Percentiles rank a stretch among this genome's conserved stretches.
Conservation (phyloP, 768 basidiomycete species). For the Antrodiella citrinella region DNA sequence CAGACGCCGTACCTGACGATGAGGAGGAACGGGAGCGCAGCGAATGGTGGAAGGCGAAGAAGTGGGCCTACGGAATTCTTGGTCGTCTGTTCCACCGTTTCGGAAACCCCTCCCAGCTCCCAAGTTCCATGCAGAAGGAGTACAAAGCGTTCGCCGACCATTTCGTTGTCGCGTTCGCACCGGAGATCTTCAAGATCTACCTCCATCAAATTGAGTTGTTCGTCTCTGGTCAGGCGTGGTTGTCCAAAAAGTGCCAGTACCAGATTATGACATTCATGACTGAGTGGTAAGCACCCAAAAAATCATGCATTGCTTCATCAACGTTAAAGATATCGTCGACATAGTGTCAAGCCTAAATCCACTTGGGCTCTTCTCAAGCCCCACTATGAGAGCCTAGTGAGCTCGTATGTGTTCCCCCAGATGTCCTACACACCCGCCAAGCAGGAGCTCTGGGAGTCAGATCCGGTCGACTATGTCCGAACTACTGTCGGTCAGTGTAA, state of each 20-base stretch:
- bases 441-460: slow-evolving; percentile 66
- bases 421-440: slow-evolving; percentile 68
- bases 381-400: slow-evolving; percentile 71
- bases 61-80: slow-evolving; percentile 84
- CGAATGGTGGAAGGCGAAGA: slow-evolving; percentile 91
- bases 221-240: slow-evolving; percentile 68
- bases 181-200: slow-evolving; percentile 80
- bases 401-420: slow-evolving; percentile 79
- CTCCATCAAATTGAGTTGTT: slow-evolving; percentile 63
- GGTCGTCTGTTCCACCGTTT: slow-evolving; percentile 79
- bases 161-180: slow-evolving; percentile 72
- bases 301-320: no score
- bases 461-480: slow-evolving; percentile 79
- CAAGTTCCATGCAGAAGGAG: slow-evolving; percentile 57
- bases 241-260: slow-evolving; percentile 78
- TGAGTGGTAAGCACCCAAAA: slow-evolving; percentile 51
- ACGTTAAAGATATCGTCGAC: background rate
- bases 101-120: slow-evolving; percentile 84
- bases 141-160: slow-evolving; percentile 70
- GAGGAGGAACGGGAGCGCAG: slow-evolving; percentile 68
- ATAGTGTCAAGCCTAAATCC: slow-evolving; percentile 85
- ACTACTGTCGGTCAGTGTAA: slow-evolving; percentile 54
- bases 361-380: slow-evolving; percentile 87
- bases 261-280: slow-evolving; percentile 81
- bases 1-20: slow-evolving; percentile 57